Base-by-base conservation (phyloP, 352 stramenopile genomes). In the Globisporangium parvum region DNA sequence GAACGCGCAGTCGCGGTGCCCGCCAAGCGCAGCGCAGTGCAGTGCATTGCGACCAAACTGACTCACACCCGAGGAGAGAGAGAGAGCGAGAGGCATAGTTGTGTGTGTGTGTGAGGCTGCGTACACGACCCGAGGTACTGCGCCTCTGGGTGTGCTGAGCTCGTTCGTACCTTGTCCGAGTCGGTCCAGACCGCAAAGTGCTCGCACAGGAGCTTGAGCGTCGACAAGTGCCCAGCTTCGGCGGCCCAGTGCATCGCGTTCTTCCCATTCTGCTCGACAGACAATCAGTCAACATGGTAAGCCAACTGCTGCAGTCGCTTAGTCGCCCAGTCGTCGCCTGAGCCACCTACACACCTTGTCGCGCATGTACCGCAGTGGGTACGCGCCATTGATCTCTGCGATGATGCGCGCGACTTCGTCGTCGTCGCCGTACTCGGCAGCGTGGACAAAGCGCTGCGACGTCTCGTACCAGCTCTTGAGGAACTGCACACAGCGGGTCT, bases 391-490 rank as follows among this genome's bases (percentile, higher is more conserved):
- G 52, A 95, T 85, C 24, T 95, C 85, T 6, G 68, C 60, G 44
- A 95, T 88, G 41, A 95, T 89, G 42, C 80, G 75, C 8, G 67
- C 69, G 35, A 95, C 73, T 66, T 91, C 77, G 48, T 91, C 80
- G 55, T 91, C 76, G 46, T 95, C 71, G 17, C 79, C 85, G 53
- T 90, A 80, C 65, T 95, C 85, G 11, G 85, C 85, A 0, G 79
- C 80, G 53, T 91, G 82, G 20, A 93, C 75, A 47, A 95, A 93
- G 73, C 84, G 88, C 79, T 94, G 81, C 31, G 85, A 90, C 3
- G 78, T 92, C 63, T 95, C 85, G 71, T 92, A 93, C 85, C 85
- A 95, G 53, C 52, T 87, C 70, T 92, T 90, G 17, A 95, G 59
- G 59, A 92, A 93, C 61, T 93, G 82, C 49, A 93, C 84, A 33